Evolutionary conservation across 202 grass and related monocot genomes (phyloP).

Genomic region (Schoenoplectus triqueter): DNA sequence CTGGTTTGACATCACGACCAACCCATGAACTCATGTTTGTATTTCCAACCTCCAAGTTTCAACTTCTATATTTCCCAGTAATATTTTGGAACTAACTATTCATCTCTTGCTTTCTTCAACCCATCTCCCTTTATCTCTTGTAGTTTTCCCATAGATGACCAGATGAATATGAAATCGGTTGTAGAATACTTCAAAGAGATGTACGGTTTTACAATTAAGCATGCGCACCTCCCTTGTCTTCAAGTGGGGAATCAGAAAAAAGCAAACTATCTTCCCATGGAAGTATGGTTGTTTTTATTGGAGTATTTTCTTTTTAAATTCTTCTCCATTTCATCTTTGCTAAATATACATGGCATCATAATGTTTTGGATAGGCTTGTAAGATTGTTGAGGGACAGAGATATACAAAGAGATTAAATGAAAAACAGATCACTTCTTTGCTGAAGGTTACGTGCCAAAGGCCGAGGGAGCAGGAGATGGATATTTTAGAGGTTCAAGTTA

Average conservation of each 20-base stretch:
- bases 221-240: constrained; percentile 90
- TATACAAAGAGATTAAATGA: constrained; percentile 99
- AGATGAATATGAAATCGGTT: constrained; percentile 99
- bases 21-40: constrained; percentile 92
- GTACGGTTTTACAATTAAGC: constrained; percentile 97
- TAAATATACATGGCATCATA: background rate
- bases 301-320: background rate
- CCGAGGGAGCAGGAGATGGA: constrained; percentile 96
- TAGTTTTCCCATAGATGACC: constrained; percentile 98
- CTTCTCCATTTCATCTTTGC: constrained; percentile 30
- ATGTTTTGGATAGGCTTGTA: constrained; percentile 69
- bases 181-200: constrained; percentile 99
- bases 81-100: constrained; percentile 26
- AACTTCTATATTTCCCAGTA: constrained; percentile 7
- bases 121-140: background rate
- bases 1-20: constrained; percentile 80
- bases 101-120: constrained; percentile 34
- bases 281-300: constrained; percentile 50
- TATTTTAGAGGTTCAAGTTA: constrained; percentile 74
- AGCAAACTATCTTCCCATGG: constrained; percentile 98
- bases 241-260: constrained; percentile 99
- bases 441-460: constrained; percentile 97
- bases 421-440: constrained; percentile 93
- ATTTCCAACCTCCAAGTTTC: constrained; percentile 30
- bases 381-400: constrained; percentile 97